Percentiles rank a stretch among this genome's conserved stretches.
phyloP scores from a whole-genome alignment of 2,329 filamentous ascomycete genomes.

The Colletotrichum navitas region DNA sequence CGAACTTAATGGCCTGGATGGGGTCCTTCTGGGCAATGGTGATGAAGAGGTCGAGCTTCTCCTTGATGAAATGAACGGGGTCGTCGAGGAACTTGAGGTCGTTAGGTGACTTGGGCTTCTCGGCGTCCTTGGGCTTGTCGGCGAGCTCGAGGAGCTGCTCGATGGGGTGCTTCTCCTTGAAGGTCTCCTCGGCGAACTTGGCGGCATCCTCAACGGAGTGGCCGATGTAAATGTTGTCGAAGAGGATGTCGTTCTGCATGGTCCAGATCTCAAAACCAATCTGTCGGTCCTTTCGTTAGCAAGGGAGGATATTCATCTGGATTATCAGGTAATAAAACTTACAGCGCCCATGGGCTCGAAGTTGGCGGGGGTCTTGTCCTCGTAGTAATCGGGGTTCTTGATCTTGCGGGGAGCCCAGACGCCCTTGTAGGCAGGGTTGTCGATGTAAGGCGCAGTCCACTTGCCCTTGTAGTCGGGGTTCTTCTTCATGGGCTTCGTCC shows the following conservation, averaged over 20 bases:
- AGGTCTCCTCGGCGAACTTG: slow-evolving; percentile 90
- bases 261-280: slow-evolving; percentile 99
- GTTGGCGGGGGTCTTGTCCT: slow-evolving; percentile 97
- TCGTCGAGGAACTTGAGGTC: slow-evolving; percentile 92
- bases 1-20: slow-evolving; percentile 85
- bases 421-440: slow-evolving; percentile 99
- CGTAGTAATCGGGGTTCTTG: slow-evolving; percentile 93
- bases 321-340: slow-evolving; percentile 59
- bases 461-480: slow-evolving; percentile 99
- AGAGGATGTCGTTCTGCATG: slow-evolving; percentile 98
- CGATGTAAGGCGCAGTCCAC: slow-evolving; percentile 92
- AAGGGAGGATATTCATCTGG: slow-evolving; percentile 28
- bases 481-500: slow-evolving; percentile 91
- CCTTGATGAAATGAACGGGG: slow-evolving; percentile 86
- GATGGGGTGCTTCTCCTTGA: slow-evolving; percentile 85
- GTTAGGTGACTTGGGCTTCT: slow-evolving; percentile 76
- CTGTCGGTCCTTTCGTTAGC: slow-evolving; percentile 55
- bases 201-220: slow-evolving; percentile 95
- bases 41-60: slow-evolving; percentile 94
- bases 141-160: slow-evolving; percentile 86
- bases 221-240: slow-evolving; percentile 99
- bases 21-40: slow-evolving; percentile 86
- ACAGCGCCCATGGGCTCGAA: slow-evolving; percentile 98
- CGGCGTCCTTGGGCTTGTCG: slow-evolving; percentile 79
- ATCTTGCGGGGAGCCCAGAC: slow-evolving; percentile 96